Conservation (phyloP, 2,329 filamentous ascomycete species). For the Leptographium flavum region DNA sequence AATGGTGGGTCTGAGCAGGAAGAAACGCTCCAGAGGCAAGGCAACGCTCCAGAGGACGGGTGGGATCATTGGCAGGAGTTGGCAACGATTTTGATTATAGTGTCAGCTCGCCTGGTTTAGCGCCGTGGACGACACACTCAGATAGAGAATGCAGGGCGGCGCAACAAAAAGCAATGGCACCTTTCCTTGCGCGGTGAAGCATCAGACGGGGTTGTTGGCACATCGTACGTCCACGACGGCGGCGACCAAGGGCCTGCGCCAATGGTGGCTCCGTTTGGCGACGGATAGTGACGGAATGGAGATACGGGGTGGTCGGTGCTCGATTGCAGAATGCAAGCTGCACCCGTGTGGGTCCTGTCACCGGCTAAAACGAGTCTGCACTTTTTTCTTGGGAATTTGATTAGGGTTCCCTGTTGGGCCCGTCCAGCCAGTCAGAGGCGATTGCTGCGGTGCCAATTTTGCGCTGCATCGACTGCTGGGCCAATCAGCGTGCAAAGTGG, state of each 20-base stretch:
- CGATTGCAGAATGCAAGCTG: slow-evolving; percentile 4
- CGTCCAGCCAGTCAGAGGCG: not conserved
- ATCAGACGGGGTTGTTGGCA: too few relatives aligned
- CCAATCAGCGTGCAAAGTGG: not conserved
- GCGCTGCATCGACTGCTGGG: not conserved
- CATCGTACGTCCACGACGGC: not conserved
- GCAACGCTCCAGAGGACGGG: too few relatives aligned
- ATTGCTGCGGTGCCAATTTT: not conserved
- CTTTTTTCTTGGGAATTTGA: not conserved
- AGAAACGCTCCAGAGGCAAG: too few relatives aligned
- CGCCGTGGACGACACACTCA: too few relatives aligned
- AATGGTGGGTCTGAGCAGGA: not conserved
- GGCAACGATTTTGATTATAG: too few relatives aligned
- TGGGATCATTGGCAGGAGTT: too few relatives aligned
- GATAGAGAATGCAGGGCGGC: too few relatives aligned
- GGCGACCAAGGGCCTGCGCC: not conserved
- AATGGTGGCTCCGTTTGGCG: not conserved
- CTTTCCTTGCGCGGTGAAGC: too few relatives aligned
- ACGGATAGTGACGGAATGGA: not conserved
- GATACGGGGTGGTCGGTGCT: slow-evolving; percentile 1
- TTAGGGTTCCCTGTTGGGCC: too few relatives aligned
- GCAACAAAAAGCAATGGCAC: too few relatives aligned
- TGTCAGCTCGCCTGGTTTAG: too few relatives aligned
- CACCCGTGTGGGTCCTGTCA: not conserved
- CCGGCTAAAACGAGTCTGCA: not conserved